Conservation (phyloP, 345 rosid species). For the Dimocarpus longan region DNA sequence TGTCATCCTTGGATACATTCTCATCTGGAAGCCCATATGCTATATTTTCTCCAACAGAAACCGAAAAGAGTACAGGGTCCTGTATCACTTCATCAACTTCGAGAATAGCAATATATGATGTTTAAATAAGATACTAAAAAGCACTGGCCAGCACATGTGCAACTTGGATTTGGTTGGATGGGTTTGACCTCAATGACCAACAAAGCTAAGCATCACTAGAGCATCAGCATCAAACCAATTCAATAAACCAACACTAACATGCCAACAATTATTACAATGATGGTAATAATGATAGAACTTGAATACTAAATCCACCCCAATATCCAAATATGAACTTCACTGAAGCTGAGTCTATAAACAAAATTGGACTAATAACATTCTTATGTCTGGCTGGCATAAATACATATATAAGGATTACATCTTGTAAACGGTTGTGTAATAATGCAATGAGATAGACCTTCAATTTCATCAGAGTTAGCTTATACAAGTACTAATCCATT, state of each 20-base stretch:
- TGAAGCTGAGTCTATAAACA: neutral
- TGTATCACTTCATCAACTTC: conserved; percentile 30
- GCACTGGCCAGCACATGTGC: neutral
- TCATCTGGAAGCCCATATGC: conserved; percentile 98
- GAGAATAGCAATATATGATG: conserved; percentile 11
- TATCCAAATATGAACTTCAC: neutral
- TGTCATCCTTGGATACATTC: conserved; percentile 79
- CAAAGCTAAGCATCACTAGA: neutral
- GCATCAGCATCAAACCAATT: neutral
- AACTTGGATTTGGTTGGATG: neutral
- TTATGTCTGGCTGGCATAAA: neutral
- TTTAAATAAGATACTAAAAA: conserved; percentile 4
- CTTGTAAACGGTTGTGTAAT: neutral
- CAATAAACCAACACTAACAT: neutral
- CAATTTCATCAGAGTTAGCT: neutral
- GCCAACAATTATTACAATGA: neutral
- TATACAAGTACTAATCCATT: neutral
- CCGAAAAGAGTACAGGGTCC: conserved; percentile 96
- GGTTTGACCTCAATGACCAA: conserved; percentile 2
- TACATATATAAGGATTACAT: neutral
- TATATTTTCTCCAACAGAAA: conserved; percentile 92
- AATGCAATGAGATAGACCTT: neutral
- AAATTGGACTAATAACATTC: neutral
- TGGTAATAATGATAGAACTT: neutral
- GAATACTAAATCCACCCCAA: neutral